These are phyloP conservation scores for Groenewaldozyma sp. DNA, from an alignment of 1,139 yeast species.

Conservation along the genomic window DNA sequence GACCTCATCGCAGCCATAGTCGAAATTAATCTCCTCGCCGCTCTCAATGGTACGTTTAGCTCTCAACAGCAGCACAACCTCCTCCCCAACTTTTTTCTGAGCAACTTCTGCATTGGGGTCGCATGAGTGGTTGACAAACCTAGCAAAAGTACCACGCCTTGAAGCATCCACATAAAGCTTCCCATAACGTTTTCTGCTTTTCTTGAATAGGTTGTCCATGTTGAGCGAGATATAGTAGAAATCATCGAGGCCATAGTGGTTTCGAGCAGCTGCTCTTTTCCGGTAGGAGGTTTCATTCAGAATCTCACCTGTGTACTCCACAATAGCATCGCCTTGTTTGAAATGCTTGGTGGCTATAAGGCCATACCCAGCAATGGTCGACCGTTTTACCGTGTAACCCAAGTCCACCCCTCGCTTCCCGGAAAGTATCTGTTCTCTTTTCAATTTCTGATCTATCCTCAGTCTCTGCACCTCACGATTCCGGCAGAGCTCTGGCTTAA, in stretches of 20 bases:
- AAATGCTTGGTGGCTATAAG: slow-evolving; percentile 30
- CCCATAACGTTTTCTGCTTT: not conserved
- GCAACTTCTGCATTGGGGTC: slow-evolving; percentile 36
- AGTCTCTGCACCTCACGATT: not conserved
- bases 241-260: slow-evolving; percentile 30
- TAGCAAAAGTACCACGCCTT: slow-evolving; percentile 34
- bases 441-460: not conserved
- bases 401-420: slow-evolving; percentile 15
- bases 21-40: slow-evolving; percentile 35
- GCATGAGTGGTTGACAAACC: slow-evolving; percentile 39
- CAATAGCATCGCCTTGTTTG: slow-evolving; percentile 30
- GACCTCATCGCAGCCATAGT: slow-evolving; percentile 23
- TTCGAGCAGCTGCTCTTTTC: slow-evolving; percentile 22
- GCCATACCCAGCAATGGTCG: slow-evolving; percentile 27
- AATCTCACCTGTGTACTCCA: slow-evolving; percentile 40
- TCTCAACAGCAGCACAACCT: slow-evolving; percentile 11
- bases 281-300: slow-evolving; percentile 30
- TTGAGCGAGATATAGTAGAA: not conserved
- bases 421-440: slow-evolving; percentile 10
- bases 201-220: not conserved
- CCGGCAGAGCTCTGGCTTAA: not conserved
- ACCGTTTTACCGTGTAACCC: not conserved
- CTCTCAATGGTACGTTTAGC: slow-evolving; percentile 27
- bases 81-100: slow-evolving; percentile 31
- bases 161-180: slow-evolving; percentile 26